Base-by-base conservation (phyloP, 441 rosid species). In the Syzygium syzygioides region DNA sequence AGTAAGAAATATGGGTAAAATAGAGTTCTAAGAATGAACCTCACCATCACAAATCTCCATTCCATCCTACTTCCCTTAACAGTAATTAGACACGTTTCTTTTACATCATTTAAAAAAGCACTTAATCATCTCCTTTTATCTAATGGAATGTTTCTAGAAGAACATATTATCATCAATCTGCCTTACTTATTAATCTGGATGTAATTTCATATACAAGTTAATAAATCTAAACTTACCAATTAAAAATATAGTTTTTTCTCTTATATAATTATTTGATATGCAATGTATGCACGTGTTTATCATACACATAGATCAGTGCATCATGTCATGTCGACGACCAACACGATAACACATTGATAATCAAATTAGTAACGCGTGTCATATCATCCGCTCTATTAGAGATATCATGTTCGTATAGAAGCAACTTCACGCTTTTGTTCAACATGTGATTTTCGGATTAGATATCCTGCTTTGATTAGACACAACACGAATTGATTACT, bases 241-340 rank as follows among this genome's bases (percentile, higher is more conserved):
- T 25, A 13, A 37, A 2, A 12, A 20, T 1, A 71, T 23, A 20
- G 7, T 34, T 19, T 12, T 68, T 34, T 9, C 68, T 0, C n/a
- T 68, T 34, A 19, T 34, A 10, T 19, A 12, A 5, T 68, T 34
- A 19, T 19, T 12, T 0, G 26, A 34, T 34, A 68, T 12, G 6
- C 50, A 23, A 11, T 12, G 9, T 41, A 37, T 37, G 5, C 20
- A 71, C 7, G 4, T 32, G 37, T 30, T 15, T 64, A 20, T 10
- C 4, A 4, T 4, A 4, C 2, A 18, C 2, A 32, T 37, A 9
- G 14, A 4, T 6, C 1, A 9, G 0, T 2, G 45, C 9, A 9
- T 68, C 79, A 37, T 37, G 9, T 2, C 50, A 34, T 18, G 14
- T 66, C 3, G 11, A 32, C 6, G 2, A 4, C 1, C 4, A 1